Evolutionary conservation across 495 filamentous ascomycete species (phyloP).

Genomic region (Parmelia sp.): DNA sequence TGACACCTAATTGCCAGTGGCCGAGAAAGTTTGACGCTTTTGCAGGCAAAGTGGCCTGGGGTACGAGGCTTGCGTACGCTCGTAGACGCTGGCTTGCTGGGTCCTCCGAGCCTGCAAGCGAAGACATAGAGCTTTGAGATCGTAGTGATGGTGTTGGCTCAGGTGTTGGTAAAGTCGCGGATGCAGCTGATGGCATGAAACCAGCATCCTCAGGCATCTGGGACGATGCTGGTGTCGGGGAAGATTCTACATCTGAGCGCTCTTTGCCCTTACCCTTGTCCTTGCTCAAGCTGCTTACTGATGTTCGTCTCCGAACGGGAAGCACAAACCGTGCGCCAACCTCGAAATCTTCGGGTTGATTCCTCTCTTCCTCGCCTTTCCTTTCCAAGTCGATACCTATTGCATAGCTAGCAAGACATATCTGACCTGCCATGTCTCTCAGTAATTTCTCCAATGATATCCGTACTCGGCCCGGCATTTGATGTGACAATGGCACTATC

Average conservation of each 20-base stretch:
- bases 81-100: slow-evolving; percentile 30
- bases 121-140: slow-evolving; percentile 15
- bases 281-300: not conserved
- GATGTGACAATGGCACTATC: slow-evolving; percentile 33
- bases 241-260: not conserved
- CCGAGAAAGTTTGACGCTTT: slow-evolving; percentile 35
- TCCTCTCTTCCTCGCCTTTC: not conserved
- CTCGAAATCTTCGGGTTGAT: not conserved
- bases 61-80: slow-evolving; percentile 31
- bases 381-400: slow-evolving; percentile 8
- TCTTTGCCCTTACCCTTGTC: slow-evolving; percentile 2
- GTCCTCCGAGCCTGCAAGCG: slow-evolving; percentile 12
- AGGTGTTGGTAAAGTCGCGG: slow-evolving; percentile 12
- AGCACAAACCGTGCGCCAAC: not conserved
- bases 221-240: slow-evolving; percentile 1
- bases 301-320: slow-evolving; percentile 8
- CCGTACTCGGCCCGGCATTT: slow-evolving; percentile 36
- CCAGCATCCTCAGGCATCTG: slow-evolving; percentile 7
- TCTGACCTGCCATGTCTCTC: slow-evolving; percentile 36
- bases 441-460: slow-evolving; percentile 40
- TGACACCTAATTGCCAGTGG: slow-evolving; percentile 38
- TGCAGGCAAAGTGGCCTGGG: slow-evolving; percentile 26
- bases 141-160: slow-evolving; percentile 18
- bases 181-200: slow-evolving; percentile 18
- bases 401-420: slow-evolving; percentile 33